Evolutionary conservation across 2,329 filamentous ascomycete genomes (phyloP), one percentile per base, ranked within the genome.

Genomic region (Ceratocystis cubensis): DNA sequence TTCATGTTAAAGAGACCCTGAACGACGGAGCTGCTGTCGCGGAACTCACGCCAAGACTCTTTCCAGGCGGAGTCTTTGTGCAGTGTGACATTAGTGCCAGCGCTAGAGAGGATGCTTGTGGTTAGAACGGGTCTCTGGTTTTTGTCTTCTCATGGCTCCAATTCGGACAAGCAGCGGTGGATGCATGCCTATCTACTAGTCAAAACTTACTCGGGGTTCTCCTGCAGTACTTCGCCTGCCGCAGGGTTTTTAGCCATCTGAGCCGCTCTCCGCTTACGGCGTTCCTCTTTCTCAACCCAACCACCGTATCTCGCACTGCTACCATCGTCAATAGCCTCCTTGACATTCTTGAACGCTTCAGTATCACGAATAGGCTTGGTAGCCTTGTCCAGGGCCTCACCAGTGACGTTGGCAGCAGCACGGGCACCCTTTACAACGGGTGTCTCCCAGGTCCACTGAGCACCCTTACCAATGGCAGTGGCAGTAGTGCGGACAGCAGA

Each of bases 41-140:
- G 88, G 83, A 97, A 99, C 64, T 94, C 89, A 72, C 88, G 85
- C 94, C 94, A 99, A n/a, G 91, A 91, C 76, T 97, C 93, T 78
- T 96, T 96, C 91, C 93, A 97, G 25, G 89, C 89, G 15, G 94
- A 87, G 72, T 99, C 94, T 78, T 99, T 99, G 81, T 99, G 94
- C 0, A 99, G 75, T 0, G 93, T 97, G 62, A 99, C 80, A 73
- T 96, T 95, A 67, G 92, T 96, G 68, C 94, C 94, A 68, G 94
- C 94, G 67, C 94, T 96, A 71, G 33, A 68, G 50, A 70, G 63
- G 46, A 64, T 70, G 74, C 77, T 75, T 56, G 72, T 70, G 73
- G 72, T 65, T 56, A 62, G 41, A n/a, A 59, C 15, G 56, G 8
- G 1, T 59, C 4, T 53, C 15, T 7, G n/a, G 48, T 53, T 53